phyloP scores from a whole-genome alignment of 192 early-diverging fungal species.

The Linnemannia elongata region DNA sequence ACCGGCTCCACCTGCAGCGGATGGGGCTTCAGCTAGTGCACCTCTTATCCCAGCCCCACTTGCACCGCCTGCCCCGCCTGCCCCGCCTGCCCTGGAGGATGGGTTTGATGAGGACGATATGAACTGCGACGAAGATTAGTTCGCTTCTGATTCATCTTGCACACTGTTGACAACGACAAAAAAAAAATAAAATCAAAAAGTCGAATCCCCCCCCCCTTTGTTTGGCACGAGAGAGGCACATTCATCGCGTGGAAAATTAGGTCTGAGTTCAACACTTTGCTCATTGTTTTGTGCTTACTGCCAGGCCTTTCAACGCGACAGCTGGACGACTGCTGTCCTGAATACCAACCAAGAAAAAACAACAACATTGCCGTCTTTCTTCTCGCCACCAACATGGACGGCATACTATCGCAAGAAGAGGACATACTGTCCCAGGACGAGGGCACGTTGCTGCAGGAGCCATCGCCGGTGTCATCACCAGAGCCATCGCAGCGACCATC shows the following conservation, averaged over 20 bases:
- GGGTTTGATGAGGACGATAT: conserved; percentile 24
- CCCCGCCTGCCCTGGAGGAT: conserved; percentile 7
- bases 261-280: no score
- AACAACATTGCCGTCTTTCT: background rate
- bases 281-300: no score
- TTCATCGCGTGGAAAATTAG: background rate
- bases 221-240: background rate
- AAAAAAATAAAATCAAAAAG: conserved; percentile 13
- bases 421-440: no score
- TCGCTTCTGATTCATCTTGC: background rate
- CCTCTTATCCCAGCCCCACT: conserved; percentile 1
- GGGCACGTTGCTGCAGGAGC: no score
- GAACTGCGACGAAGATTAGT: conserved; percentile 13
- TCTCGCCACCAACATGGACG: conserved; percentile 12
- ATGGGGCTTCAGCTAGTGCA: background rate
- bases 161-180: background rate
- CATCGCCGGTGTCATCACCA: no score
- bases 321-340: no score
- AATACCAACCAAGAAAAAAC: background rate
- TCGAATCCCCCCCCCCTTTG: background rate
- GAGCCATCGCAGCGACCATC: background rate
- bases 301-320: no score
- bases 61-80: background rate
- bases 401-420: no score
- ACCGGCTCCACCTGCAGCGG: conserved; percentile 5